Evolutionary conservation across 2,329 filamentous ascomycete species (phyloP).

Genomic region (Achaetomium macrosporum): DNA sequence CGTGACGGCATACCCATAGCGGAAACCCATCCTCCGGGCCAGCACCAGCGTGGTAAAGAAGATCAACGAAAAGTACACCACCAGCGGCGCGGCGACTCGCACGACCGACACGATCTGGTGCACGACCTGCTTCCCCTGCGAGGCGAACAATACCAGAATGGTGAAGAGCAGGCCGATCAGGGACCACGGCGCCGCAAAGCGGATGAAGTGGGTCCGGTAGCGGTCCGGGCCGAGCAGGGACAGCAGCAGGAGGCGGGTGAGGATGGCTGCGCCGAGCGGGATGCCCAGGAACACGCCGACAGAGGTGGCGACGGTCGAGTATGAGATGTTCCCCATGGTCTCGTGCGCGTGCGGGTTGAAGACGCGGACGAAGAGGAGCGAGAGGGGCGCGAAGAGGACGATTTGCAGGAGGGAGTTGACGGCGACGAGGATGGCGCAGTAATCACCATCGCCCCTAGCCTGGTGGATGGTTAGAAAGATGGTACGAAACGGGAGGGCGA

Average conservation of each 20-base stretch:
- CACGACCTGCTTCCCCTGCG: constrained; percentile 70
- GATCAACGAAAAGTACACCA: constrained; percentile 74
- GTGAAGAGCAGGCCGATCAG: constrained; percentile 82
- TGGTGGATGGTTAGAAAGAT: neutral
- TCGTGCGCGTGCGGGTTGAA: constrained; percentile 43
- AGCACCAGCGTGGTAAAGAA: constrained; percentile 64
- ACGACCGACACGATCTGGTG: constrained; percentile 79
- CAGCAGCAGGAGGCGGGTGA: constrained; percentile 63
- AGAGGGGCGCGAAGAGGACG: constrained; percentile 64
- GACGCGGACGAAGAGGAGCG: constrained; percentile 63
- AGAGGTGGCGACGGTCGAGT: constrained; percentile 66
- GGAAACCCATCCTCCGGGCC: constrained; percentile 60
- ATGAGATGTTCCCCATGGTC: constrained; percentile 38
- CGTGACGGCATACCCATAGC: constrained; percentile 16
- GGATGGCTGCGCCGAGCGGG: constrained; percentile 70
- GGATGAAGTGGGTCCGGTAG: constrained; percentile 67
- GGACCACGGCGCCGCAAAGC: constrained; percentile 64
- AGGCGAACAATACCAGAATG: constrained; percentile 78
- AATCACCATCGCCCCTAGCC: constrained; percentile 68
- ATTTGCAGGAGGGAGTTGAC: constrained; percentile 72
- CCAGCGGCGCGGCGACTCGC: constrained; percentile 70
- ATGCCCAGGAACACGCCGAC: constrained; percentile 84
- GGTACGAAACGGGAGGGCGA: neutral
- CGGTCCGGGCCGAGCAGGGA: constrained; percentile 47
- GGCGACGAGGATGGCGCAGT: constrained; percentile 47